Evolutionary conservation across 2,329 filamentous ascomycete species (phyloP), one percentile per base, ranked within the genome.

Genomic region (Calonectria fujianensis): DNA sequence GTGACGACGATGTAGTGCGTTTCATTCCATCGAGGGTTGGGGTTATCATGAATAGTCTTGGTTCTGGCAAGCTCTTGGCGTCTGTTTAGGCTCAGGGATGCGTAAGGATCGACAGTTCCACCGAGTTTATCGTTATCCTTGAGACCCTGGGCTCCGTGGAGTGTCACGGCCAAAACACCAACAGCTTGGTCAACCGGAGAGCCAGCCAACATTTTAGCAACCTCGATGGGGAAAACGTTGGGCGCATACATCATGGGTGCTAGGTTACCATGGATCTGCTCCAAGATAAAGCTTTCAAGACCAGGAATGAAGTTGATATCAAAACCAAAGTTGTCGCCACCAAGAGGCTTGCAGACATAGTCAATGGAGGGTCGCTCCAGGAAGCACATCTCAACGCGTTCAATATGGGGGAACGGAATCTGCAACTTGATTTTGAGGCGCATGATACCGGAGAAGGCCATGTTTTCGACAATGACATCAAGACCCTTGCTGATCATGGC

Each of bases 241-340:
- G 97, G 97, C 48, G 93, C 93, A 83, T 99, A 99, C 95, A 99
- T 98, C 94, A 99, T 98, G 0, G 97, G 97, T 2, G 92, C 94
- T 65, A 99, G 87, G 82, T 96, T 98, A 76, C 94, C 94, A 85
- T 99, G 97, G 69, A 99, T 98, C 87, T 98, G 95, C 80, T 99
- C 97, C 83, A 95, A 93, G 81, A 99, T 99, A 85, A 99, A 99
- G 72, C 85, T 91, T 85, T 98, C 96, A 31, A 99, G 90, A 79
- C 96, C 96, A 24, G 97, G 97, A 79, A 99, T 97, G 86, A 99
- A 98, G 87, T 98, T 98, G 89, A 99, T 98, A 82, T 99, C 97
- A 83, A 99, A 98, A 50, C 97, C 97, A 77, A 99, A 95, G 3
- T 91, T 96, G 75, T 99, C 97, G 75, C 97, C 97, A 80, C 97